Base-by-base conservation (phyloP, 345 rosid species). In the Arabidopsis arenosa region DNA sequence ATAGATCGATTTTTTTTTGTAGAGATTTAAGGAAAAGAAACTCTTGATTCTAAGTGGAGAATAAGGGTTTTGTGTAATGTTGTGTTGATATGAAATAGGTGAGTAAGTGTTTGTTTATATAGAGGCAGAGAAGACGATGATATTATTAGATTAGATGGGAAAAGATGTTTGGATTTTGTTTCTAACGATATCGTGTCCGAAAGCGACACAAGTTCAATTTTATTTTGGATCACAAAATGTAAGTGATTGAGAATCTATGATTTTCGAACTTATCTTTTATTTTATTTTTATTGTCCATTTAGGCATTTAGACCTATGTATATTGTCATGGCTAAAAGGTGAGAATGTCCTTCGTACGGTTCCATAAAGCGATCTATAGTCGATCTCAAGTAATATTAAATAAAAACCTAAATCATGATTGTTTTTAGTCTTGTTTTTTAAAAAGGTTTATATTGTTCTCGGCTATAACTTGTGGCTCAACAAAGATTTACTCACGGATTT, bases 311-410 rank as follows among this genome's bases (percentile, higher is more conserved):
- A 62, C 17, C 66, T n/a, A n/a, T 18, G 9, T 15, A 23, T 63
- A 17, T 43, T 36, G 52, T 44, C 59, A 65, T 74, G 40, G 48
- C 68, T 67, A 75, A 75, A 75, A 59, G 65, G 48, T 63, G 35
- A 62, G 56, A 76, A 76, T 69, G 75, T 69, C 63, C 54, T 70
- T 62, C n/a, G 79, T 76, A 75, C 70, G 70, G 70, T 68, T 75
- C 41, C 63, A 51, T 61, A 52, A 52, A 61, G 74, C 51, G n/a
- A 40, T 59, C 15, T 75, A 64, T 18, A 55, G 39, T 64, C n/a
- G 69, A 64, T 64, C 49, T 61, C 11, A 12, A 2, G 53, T 61
- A 12, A 48, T 37, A 14, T 9, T 21, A 6, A 35, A 33, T 3
- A 40, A 40, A 18, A n/a, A 51, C 3, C 6, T 41, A 63, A 18